These are phyloP conservation scores for Trichosanthes cucumerina DNA, from an alignment of 306 rosid species.

Conservation along the genomic window DNA sequence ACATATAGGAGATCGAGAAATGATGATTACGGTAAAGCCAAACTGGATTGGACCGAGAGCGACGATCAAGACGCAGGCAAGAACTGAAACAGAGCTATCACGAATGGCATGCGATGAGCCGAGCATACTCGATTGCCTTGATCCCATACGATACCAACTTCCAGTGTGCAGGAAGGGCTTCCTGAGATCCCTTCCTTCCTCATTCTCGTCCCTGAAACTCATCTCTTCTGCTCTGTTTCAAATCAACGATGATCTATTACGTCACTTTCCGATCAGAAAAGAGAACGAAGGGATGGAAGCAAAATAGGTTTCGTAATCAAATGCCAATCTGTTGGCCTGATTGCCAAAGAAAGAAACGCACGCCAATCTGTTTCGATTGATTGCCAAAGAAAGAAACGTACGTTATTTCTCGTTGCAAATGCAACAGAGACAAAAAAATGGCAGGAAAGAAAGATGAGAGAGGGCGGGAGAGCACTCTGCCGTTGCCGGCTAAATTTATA, in stretches of 20 bases:
- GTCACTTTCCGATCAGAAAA: background rate
- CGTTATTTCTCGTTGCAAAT: background rate
- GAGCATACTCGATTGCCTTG: conserved; percentile 54
- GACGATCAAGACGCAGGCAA: conserved; percentile 70
- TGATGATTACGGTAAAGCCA: conserved; percentile 51
- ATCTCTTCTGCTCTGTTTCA: conserved; percentile 15
- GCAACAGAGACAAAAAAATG: background rate
- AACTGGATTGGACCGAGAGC: conserved; percentile 84
- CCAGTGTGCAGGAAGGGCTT: conserved; percentile 81
- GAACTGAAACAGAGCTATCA: conserved; percentile 63
- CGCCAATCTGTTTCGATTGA: background rate
- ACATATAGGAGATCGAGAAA: too few species aligned
- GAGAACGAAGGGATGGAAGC: background rate
- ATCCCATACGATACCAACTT: conserved; percentile 80
- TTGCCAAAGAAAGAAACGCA: background rate
- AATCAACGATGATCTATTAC: background rate
- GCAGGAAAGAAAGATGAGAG: background rate
- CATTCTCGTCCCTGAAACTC: conserved; percentile 60
- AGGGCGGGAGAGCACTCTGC: conserved; percentile 1
- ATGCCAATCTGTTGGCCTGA: background rate
- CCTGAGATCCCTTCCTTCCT: conserved; percentile 47
- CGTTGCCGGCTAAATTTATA: background rate
- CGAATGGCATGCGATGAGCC: conserved; percentile 52
- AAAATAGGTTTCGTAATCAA: background rate
- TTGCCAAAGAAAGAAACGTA: background rate